phyloP scores from a whole-genome alignment of 73 alveolate genomes.

The Paraurostyla sp. region DNA sequence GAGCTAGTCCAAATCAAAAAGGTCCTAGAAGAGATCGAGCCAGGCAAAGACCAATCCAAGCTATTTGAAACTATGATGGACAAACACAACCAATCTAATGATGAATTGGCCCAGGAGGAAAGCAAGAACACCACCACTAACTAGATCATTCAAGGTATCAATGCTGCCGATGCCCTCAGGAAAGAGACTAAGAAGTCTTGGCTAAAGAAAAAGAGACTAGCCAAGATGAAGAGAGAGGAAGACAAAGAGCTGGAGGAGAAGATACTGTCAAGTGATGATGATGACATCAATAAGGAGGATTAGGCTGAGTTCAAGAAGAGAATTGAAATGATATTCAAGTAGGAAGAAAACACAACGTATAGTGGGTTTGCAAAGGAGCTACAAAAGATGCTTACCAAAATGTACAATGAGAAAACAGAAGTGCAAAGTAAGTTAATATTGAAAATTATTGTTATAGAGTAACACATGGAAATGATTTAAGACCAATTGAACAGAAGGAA shows the following conservation, averaged over 20 bases:
- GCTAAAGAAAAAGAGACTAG: neutral
- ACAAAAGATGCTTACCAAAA: neutral
- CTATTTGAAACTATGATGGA: neutral
- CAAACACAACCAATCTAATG: neutral
- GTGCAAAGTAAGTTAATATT: neutral
- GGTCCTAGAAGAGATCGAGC: conserved; percentile 73
- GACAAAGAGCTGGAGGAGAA: neutral
- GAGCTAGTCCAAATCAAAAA: conserved; percentile 75
- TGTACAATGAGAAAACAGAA: conserved; percentile 12
- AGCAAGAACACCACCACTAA: neutral
- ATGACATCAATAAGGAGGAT: conserved; percentile 12
- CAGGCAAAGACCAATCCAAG: neutral
- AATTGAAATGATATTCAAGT: conserved; percentile 5
- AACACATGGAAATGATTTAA: too few species aligned
- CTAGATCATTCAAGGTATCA: too few species aligned
- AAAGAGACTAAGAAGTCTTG: neutral
- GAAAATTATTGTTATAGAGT: too few species aligned
- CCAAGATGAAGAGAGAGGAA: neutral
- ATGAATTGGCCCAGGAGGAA: neutral
- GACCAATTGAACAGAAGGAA: too few species aligned
- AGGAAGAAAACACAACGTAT: conserved; percentile 3
- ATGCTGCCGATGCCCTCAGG: neutral
- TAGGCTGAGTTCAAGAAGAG: conserved; percentile 6
- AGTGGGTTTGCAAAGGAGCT: conserved; percentile 40
- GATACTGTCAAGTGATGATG: neutral